Percentiles rank a stretch among this genome's conserved stretches.
These are phyloP conservation scores for Saccharomycopsis babjevae DNA, from an alignment of 805 yeast species.

Conservation along the genomic window DNA sequence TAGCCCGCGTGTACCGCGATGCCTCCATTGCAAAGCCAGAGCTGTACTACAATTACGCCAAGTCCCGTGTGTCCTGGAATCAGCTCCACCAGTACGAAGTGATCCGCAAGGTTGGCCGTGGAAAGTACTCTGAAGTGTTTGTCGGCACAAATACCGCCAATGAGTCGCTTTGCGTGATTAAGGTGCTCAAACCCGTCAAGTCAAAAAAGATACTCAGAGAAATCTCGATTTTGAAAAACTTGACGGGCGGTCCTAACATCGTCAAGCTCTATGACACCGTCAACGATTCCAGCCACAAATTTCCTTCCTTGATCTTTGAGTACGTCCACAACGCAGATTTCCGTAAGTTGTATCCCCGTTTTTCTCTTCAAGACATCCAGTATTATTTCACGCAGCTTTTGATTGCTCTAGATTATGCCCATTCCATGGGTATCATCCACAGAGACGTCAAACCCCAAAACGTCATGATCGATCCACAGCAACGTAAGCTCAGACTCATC, in stretches of 20 bases:
- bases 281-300: slow-evolving; percentile 66
- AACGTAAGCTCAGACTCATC: slow-evolving; percentile 61
- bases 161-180: slow-evolving; percentile 64
- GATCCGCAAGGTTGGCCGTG: slow-evolving; percentile 77
- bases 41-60: slow-evolving; percentile 62
- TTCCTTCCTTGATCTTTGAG: slow-evolving; percentile 84
- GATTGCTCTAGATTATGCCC: slow-evolving; percentile 79
- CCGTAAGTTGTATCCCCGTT: slow-evolving; percentile 68
- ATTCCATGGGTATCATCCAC: slow-evolving; percentile 93
- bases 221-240: slow-evolving; percentile 74
- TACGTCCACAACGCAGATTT: slow-evolving; percentile 76
- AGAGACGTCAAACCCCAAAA: slow-evolving; percentile 95
- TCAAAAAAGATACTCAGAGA: slow-evolving; percentile 86
- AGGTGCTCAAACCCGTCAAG: slow-evolving; percentile 87
- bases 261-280: slow-evolving; percentile 72
- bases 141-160: slow-evolving; percentile 65
- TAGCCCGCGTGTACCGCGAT: slow-evolving; percentile 72
- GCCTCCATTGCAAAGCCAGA: slow-evolving; percentile 68
- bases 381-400: slow-evolving; percentile 74
- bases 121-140: slow-evolving; percentile 93
- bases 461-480: slow-evolving; percentile 83
- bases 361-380: slow-evolving; percentile 65
- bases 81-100: slow-evolving; percentile 60
- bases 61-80: slow-evolving; percentile 16
- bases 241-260: slow-evolving; percentile 78